These are phyloP conservation scores for Talaromyces wortmannii DNA, from an alignment of 495 filamentous ascomycete genomes.

Conservation along the genomic window DNA sequence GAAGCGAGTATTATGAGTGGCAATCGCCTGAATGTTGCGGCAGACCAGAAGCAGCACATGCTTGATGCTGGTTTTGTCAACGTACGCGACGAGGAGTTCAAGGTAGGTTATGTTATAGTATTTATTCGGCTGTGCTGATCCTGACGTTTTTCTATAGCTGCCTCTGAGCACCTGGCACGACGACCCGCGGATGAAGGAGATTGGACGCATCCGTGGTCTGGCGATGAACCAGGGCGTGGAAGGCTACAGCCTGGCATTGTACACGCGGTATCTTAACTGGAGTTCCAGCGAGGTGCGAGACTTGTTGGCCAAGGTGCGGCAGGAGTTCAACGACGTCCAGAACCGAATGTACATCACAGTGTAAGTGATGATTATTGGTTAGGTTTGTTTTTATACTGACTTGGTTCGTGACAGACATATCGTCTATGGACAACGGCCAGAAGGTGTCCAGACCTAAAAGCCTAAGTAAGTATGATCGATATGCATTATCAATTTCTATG, in stretches of 20 bases:
- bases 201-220: conserved; percentile 3
- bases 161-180: conserved; percentile 20
- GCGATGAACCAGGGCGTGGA: conserved; percentile 18
- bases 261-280: conserved; percentile 41
- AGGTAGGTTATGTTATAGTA: background rate
- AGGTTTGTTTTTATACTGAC: too few relatives aligned
- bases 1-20: conserved; percentile 6
- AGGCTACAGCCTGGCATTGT: conserved; percentile 21
- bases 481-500: too few relatives aligned
- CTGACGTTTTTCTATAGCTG: background rate
- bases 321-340: conserved; percentile 15
- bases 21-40: background rate
- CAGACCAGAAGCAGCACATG: conserved; percentile 6
- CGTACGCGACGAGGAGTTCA: conserved; percentile 5
- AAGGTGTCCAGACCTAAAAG: too few relatives aligned
- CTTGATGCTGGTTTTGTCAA: conserved; percentile 5
- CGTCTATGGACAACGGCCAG: too few relatives aligned
- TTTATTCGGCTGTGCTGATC: background rate
- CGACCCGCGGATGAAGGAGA: conserved; percentile 5
- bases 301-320: conserved; percentile 37
- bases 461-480: too few relatives aligned
- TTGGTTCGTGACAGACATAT: background rate
- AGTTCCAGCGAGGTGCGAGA: conserved; percentile 37
- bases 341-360: conserved; percentile 8
- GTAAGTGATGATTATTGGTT: background rate